phyloP scores from a whole-genome alignment of 2,329 filamentous ascomycete genomes.

The Nigrospora osmanthi region DNA sequence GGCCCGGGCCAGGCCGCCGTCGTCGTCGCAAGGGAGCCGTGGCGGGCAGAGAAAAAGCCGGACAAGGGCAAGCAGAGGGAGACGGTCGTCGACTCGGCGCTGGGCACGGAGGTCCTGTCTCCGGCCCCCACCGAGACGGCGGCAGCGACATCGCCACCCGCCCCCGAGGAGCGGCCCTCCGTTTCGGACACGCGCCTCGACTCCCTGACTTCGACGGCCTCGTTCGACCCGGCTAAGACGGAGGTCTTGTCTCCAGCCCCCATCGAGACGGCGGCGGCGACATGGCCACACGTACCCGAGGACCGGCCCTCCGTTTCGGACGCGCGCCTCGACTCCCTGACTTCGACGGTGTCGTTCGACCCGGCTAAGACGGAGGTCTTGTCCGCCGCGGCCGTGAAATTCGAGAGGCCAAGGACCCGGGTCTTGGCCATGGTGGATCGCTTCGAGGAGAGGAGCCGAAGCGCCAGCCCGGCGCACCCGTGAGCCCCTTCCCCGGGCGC shows the following conservation, averaged over 20 bases:
- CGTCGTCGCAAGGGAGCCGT: not conserved
- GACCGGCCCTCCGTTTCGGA: not conserved
- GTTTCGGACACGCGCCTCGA: not conserved
- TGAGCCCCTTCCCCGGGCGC: not conserved
- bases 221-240: constrained; percentile 24
- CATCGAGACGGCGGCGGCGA: too few species aligned
- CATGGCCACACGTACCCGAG: not conserved
- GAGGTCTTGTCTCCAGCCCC: constrained; percentile 20
- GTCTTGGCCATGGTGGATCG: constrained; percentile 50
- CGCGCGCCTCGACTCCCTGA: not conserved
- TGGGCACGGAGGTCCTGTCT: constrained; percentile 13
- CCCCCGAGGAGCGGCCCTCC: not conserved
- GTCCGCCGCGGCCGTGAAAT: constrained; percentile 36
- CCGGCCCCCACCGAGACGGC: not conserved
- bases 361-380: constrained; percentile 23
- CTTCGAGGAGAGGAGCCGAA: constrained; percentile 40
- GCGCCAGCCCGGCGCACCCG: constrained; percentile 26
- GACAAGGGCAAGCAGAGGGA: constrained; percentile 6
- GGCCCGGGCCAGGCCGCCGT: not conserved
- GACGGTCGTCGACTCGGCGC: constrained; percentile 1
- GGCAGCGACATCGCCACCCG: not conserved
- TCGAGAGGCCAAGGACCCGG: constrained; percentile 30
- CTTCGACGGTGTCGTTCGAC: constrained; percentile 15
- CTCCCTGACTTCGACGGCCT: constrained; percentile 6
- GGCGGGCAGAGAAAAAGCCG: not conserved